Percentiles rank a stretch among this genome's conserved stretches.
phyloP scores from a whole-genome alignment of 1,139 yeast species.

The Pichia sp. region DNA sequence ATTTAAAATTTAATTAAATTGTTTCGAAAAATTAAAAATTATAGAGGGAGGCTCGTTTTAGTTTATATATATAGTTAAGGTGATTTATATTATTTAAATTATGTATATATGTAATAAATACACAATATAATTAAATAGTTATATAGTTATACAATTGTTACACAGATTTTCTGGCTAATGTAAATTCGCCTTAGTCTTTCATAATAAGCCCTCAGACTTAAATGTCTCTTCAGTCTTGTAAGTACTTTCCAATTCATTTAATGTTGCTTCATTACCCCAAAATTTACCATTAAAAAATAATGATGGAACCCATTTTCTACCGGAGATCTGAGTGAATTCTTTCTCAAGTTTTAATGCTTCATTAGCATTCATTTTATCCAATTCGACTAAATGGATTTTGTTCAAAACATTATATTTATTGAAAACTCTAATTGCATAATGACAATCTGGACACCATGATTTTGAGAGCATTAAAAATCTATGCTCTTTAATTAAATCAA shows the following conservation, averaged over 20 bases:
- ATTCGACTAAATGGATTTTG: constrained; percentile 51
- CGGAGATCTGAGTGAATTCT: constrained; percentile 55
- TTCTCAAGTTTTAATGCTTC: constrained; percentile 53
- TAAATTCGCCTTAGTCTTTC: neutral
- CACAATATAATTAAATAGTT: no score
- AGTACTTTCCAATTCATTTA: constrained; percentile 39
- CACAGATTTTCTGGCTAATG: no score
- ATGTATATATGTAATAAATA: no score
- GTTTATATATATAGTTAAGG: no score
- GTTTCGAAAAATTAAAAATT: no score
- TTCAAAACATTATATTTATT: constrained; percentile 42
- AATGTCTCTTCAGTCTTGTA: constrained; percentile 41
- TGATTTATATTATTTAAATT: no score
- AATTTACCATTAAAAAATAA: constrained; percentile 57
- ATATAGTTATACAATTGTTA: no score
- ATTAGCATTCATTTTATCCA: constrained; percentile 48
- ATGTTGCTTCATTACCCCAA: constrained; percentile 53
- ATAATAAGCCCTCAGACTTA: constrained; percentile 36
- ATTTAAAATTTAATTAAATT: no score
- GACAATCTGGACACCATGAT: constrained; percentile 77
- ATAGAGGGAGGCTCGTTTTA: no score
- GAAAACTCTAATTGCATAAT: constrained; percentile 52
- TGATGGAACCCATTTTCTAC: constrained; percentile 69
- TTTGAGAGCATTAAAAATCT: constrained; percentile 55
- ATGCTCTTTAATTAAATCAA: constrained; percentile 40